Base-by-base conservation (phyloP, 345 rosid genomes). In the Microthlaspi erraticum region DNA sequence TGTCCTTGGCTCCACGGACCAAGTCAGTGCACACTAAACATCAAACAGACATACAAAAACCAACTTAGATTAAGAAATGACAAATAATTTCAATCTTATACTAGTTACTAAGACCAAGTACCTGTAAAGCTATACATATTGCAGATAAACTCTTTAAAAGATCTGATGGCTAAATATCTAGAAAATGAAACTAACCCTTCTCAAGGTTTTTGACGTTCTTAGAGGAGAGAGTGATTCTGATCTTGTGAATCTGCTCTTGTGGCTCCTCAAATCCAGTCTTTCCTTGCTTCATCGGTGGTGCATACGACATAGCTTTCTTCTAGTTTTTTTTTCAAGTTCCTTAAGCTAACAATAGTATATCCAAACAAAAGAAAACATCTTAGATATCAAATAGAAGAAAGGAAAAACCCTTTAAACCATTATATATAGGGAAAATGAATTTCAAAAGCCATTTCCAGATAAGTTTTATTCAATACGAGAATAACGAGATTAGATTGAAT, bases 191-290 rank as follows among this genome's bases (percentile, higher is more conserved):
- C 60, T 39, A 2, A 85, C 90, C 93, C 76, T 85, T 87, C 72
- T 87, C 93, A 11, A 87, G 88, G 75, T 87, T 87, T 70, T 87
- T 87, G 50, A 87, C 93, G 37, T 82, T 81, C 76, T 84, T 87
- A 39, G 93, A 87, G 58, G 88, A 85, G 10, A 87, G 90, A 34
- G 93, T 85, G 84, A 87, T 87, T 51, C 93, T 84, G 58, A 87
- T 87, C 81, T 84, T 85, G 70, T 87, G 90, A 78, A 84, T 79
- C 81, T 81, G 82, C 79, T 83, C 88, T 60, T 83, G 85, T 3
- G 87, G 6, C 26, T 87, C 93, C 74, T 85, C 93, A 43, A 85
- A 80, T 12, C 90, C 93, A 0, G 90, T 78, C 75, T 87, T 87
- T 3, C 80, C 62, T 1, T 79, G 87, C 73, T 82, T 82, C 78